Evolutionary conservation across 257 asterid species (phyloP).

Genomic region (Penstemon davidsonii): DNA sequence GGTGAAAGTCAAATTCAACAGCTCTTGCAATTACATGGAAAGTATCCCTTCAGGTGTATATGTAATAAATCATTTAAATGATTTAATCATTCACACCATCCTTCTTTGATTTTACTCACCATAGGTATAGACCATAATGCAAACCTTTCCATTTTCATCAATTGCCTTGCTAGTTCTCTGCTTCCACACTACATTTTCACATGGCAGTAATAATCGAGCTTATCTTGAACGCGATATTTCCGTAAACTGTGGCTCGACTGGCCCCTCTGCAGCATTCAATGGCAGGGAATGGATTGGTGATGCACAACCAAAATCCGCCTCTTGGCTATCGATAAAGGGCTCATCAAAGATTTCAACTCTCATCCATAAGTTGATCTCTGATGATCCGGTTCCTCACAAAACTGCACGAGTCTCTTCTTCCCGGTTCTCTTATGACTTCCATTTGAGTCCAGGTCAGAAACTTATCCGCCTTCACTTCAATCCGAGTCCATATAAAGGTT

Average conservation of each 20-base stretch:
- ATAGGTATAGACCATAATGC: neutral
- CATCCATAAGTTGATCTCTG: neutral
- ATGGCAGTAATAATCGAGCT: neutral
- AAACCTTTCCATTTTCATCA: constrained; percentile 11
- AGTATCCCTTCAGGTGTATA: too few relatives aligned
- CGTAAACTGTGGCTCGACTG: constrained; percentile 42
- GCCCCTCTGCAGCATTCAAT: constrained; percentile 25
- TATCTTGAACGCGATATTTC: constrained; percentile 28
- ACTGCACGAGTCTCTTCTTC: constrained; percentile 32
- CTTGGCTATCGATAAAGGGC: constrained; percentile 35
- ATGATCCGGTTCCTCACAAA: constrained; percentile 29
- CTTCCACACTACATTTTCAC: constrained; percentile 19
- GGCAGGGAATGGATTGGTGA: constrained; percentile 60
- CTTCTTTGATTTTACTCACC: too few relatives aligned
- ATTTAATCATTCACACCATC: too few relatives aligned
- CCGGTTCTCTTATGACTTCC: constrained; percentile 28
- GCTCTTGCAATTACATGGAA: too few relatives aligned
- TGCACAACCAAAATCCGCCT: constrained; percentile 11
- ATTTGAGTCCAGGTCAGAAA: constrained; percentile 31
- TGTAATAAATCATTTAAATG: too few relatives aligned
- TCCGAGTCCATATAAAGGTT: constrained; percentile 12
- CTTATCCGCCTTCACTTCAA: constrained; percentile 19
- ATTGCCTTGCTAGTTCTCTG: neutral
- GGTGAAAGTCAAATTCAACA: too few relatives aligned
- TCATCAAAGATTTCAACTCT: constrained; percentile 40